Evolutionary conservation across 345 rosid species (phyloP).

Genomic region (Odontarrhena argentea): DNA sequence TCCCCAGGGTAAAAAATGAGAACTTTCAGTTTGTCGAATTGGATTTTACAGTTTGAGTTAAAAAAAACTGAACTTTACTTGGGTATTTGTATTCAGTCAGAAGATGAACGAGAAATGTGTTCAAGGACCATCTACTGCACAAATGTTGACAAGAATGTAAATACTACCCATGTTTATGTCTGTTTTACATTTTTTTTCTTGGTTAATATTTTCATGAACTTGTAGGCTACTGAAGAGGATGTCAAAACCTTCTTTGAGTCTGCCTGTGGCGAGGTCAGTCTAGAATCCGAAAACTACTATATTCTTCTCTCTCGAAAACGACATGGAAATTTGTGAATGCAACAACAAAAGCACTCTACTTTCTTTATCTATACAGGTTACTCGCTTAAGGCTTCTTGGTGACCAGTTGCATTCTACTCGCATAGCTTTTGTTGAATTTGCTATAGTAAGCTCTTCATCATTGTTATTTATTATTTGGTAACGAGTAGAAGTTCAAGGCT

Average conservation of each 20-base stretch:
- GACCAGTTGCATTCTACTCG: constrained; percentile 82
- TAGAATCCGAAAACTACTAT: not conserved
- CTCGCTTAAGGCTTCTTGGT: constrained; percentile 81
- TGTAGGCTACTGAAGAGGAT: constrained; percentile 71
- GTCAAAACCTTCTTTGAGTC: constrained; percentile 71
- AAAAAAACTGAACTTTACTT: not conserved
- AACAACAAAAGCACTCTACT: constrained; percentile 10
- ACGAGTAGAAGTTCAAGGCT: not conserved
- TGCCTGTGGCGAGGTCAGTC: constrained; percentile 81
- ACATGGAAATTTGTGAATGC: constrained; percentile 3
- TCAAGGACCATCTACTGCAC: constrained; percentile 88
- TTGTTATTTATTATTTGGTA: not conserved
- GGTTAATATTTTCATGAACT: not conserved
- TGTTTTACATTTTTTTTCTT: not conserved
- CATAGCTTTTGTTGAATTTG: constrained; percentile 90
- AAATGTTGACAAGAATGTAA: constrained; percentile 83
- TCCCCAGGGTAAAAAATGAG: constrained; percentile 67
- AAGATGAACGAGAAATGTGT: constrained; percentile 94
- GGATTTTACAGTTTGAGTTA: not conserved
- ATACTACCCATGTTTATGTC: not conserved
- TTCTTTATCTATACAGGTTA: constrained; percentile 51
- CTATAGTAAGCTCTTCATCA: constrained; percentile 52
- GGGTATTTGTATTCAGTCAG: constrained; percentile 58
- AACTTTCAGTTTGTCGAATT: not conserved
- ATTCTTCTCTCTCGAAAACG: not conserved